Conservation (phyloP, 305 asterid species). For the Lippia alba region DNA sequence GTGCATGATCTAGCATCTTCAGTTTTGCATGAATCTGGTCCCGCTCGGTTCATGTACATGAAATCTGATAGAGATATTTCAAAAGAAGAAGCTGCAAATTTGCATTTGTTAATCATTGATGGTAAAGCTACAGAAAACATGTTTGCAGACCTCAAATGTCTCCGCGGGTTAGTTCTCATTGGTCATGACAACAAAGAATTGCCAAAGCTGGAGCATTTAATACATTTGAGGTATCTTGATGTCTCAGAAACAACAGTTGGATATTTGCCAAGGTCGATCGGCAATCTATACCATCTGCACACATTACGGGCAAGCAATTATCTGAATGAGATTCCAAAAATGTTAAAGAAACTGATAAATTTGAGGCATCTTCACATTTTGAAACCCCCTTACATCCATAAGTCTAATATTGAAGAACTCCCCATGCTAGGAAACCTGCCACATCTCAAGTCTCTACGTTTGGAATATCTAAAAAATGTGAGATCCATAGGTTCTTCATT, state of each 20-base stretch:
- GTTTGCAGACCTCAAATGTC: conserved; percentile 13
- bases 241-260: background rate
- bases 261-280: conserved; percentile 10
- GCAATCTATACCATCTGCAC: no score
- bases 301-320: background rate
- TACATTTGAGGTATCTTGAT: conserved; percentile 31
- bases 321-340: background rate
- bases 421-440: conserved; percentile 49
- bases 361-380: no score
- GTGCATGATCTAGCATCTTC: conserved; percentile 43
- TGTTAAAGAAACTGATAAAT: no score
- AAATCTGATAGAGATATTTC: background rate
- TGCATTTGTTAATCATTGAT: conserved; percentile 24
- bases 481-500: conserved; percentile 35
- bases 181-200: background rate
- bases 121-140: background rate
- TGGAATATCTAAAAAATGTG: conserved; percentile 9
- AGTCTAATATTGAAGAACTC: conserved; percentile 21
- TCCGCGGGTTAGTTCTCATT: conserved; percentile 11
- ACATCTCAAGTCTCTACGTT: conserved; percentile 31
- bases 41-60: conserved; percentile 1
- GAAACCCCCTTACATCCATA: no score
- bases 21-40: background rate
- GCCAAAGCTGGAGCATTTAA: conserved; percentile 25
- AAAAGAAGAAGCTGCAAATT: background rate